Percentiles rank a stretch among this genome's conserved stretches.
Conservation (phyloP, 2,329 filamentous ascomycete genomes). For the Byssothecium circinans region DNA sequence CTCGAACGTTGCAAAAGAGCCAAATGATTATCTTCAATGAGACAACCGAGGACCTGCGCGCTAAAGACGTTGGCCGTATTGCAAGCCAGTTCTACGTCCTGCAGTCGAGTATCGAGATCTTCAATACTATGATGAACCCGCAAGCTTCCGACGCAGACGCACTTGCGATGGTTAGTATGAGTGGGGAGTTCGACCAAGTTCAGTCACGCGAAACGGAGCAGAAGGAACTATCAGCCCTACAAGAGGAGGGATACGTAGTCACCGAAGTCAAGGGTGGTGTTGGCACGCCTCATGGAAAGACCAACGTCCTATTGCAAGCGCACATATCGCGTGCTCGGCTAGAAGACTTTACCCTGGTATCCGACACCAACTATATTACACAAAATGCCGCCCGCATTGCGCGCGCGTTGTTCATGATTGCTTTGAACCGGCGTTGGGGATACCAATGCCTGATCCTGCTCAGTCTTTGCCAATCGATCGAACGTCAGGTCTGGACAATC, state of each 20-base stretch:
- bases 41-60: slow-evolving; percentile 83
- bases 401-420: slow-evolving; percentile 94
- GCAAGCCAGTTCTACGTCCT: slow-evolving; percentile 97
- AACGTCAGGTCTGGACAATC: slow-evolving; percentile 92
- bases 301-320: slow-evolving; percentile 90
- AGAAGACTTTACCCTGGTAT: slow-evolving; percentile 91
- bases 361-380: slow-evolving; percentile 91
- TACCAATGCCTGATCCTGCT: slow-evolving; percentile 90
- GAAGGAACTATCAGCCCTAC: slow-evolving; percentile 78
- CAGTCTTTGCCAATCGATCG: slow-evolving; percentile 93
- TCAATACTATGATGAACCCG: slow-evolving; percentile 92
- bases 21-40: slow-evolving; percentile 99
- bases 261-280: slow-evolving; percentile 75
- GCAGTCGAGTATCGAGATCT: slow-evolving; percentile 90
- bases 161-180: slow-evolving; percentile 95
- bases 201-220: slow-evolving; percentile 88
- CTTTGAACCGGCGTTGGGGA: slow-evolving; percentile 91
- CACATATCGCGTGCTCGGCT: slow-evolving; percentile 87
- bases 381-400: slow-evolving; percentile 96
- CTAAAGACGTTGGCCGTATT: slow-evolving; percentile 94
- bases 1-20: slow-evolving; percentile 81
- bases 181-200: slow-evolving; percentile 96
- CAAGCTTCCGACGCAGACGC: slow-evolving; percentile 87
- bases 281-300: slow-evolving; percentile 78
- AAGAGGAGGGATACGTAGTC: slow-evolving; percentile 64